Conservation (phyloP, 1,284 basidiomycete genomes). For the Melampsora allii-populina region DNA sequence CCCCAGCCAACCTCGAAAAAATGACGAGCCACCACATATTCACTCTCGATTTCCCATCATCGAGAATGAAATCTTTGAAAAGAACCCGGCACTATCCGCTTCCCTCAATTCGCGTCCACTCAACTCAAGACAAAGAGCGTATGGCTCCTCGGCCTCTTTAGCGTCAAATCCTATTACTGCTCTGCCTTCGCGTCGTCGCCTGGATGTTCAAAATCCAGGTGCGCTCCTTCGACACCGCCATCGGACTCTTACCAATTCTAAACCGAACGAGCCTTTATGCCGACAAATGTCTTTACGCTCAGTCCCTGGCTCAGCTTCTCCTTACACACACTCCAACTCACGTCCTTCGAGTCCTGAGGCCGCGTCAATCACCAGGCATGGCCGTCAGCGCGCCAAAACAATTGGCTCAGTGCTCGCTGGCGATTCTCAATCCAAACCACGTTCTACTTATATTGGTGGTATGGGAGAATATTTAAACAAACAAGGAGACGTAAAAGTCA, state of each 20-base stretch:
- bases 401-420: background rate
- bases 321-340: constrained; percentile 14
- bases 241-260: background rate
- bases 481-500: background rate
- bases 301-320: constrained; percentile 10
- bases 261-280: background rate
- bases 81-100: too few species aligned
- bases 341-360: constrained; percentile 5
- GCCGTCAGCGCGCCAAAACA: constrained; percentile 6
- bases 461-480: constrained; percentile 36
- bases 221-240: constrained; percentile 24
- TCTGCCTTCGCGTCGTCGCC: constrained; percentile 2
- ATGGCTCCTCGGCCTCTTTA: constrained; percentile 22
- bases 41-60: too few species aligned
- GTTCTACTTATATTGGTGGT: constrained; percentile 29
- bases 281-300: background rate
- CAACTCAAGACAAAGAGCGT: background rate
- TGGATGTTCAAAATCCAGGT: constrained; percentile 11
- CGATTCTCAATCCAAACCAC: background rate
- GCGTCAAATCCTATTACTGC: background rate
- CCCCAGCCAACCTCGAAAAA: constrained; percentile 1
- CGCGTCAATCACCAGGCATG: constrained; percentile 5
- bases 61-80: too few species aligned
- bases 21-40: background rate
- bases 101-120: background rate